Base-by-base conservation (phyloP, 306 rosid species). In the Castanea mollissima region DNA sequence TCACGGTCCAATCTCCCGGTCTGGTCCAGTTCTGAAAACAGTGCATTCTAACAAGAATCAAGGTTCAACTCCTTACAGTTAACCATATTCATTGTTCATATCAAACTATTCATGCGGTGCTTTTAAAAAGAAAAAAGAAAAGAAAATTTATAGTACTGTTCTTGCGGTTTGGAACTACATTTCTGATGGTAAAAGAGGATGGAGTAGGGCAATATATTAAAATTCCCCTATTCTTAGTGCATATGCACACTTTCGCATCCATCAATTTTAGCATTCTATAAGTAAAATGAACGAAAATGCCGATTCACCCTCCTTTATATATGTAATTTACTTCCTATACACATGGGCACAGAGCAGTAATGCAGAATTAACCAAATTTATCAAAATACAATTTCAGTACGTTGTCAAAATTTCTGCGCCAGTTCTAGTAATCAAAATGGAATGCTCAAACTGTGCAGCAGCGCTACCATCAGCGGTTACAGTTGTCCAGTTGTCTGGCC, bases 401-500 rank as follows among this genome's bases (percentile, higher is more conserved):
- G 60, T 84, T 15, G 99, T 93, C 78, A 95, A 84, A 83, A 95
- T 93, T 89, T 95, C 97, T 8, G 97, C 97, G 38, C 98, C 99
- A 4, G 93, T 89, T 82, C 88, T 86, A 13, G 97, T 95, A 63
- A 95, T 91, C 87, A 95, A 89, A 89, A 95, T 88, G 80, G 99
- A 89, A 83, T 95, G 98, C 83, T 95, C 99, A 83, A 86, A 89
- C 85, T 95, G 99, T 54, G 99, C 98, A n/a, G 99, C 96, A 3
- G 90, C 86, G 84, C 97, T 78, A 55, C 98, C 97, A 80, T 93
- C 97, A 2, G 93, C 87, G 14, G 98, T 78, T 49, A 93, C 44
- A 3, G 93, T 78, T 6, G 99, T 95, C 99, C 98, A 95, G 84
- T 95, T 93, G 85, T 93, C 99, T 20, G 89, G 91, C 99, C 99